These are phyloP conservation scores for Jaapia argillacea DNA, from an alignment of 768 basidiomycete species.

Conservation along the genomic window DNA sequence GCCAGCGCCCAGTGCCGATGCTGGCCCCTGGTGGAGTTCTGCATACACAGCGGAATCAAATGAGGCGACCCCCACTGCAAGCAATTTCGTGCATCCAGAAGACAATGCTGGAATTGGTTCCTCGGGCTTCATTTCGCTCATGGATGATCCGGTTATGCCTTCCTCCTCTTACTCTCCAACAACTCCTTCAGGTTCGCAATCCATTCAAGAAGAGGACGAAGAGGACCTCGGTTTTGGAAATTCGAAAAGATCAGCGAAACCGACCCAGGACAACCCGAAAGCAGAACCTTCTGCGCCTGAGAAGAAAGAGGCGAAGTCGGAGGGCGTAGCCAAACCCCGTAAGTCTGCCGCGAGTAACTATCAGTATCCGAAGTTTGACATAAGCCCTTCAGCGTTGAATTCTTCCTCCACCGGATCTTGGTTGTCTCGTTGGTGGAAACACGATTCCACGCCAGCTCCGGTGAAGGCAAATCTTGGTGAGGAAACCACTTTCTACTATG, in stretches of 20 bases:
- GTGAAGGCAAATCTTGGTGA: slow-evolving; percentile 91
- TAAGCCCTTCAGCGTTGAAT: slow-evolving; percentile 5
- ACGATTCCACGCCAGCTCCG: slow-evolving; percentile 50
- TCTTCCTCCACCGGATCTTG: slow-evolving; percentile 46
- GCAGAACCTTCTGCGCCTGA: slow-evolving; percentile 5
- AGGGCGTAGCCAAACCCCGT: slow-evolving; percentile 21
- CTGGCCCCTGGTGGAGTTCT: slow-evolving; percentile 78
- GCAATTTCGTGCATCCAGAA: slow-evolving; percentile 52
- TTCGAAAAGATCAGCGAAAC: slow-evolving; percentile 27
- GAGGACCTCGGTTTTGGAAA: slow-evolving; percentile 94
- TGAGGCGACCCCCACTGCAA: slow-evolving; percentile 54
- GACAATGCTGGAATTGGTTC: slow-evolving; percentile 26
- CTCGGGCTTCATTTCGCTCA: slow-evolving; percentile 68
- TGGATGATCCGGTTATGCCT: slow-evolving; percentile 48
- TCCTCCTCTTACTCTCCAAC: slow-evolving; percentile 12
- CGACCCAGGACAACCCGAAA: slow-evolving; percentile 5
- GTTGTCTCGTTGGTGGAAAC: slow-evolving; percentile 78
- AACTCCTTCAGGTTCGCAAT: slow-evolving; percentile 8
- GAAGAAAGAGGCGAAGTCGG: slow-evolving; percentile 10
- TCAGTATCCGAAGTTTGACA: background rate
- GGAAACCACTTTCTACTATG: slow-evolving; percentile 83
- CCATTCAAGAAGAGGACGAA: slow-evolving; percentile 40
- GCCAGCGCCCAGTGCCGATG: too few relatives aligned
- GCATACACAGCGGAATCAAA: slow-evolving; percentile 25
- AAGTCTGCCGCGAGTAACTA: slow-evolving; percentile 3